phyloP scores from a whole-genome alignment of 2,329 filamentous ascomycete species.

The Chrysoporthe deuterocubensis region DNA sequence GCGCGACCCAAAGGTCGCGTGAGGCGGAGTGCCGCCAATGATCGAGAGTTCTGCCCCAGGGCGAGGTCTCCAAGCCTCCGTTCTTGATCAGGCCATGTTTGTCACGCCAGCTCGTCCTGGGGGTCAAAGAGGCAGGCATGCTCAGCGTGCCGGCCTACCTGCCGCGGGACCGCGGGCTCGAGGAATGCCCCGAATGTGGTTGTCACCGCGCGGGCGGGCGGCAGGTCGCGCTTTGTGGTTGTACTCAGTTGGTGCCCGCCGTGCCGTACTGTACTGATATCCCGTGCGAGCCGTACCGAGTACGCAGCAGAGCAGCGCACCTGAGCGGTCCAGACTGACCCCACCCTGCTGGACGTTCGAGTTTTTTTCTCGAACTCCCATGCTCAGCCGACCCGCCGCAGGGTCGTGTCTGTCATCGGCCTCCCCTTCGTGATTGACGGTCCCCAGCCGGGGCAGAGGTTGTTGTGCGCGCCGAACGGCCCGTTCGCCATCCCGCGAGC shows the following conservation, averaged over 20 bases:
- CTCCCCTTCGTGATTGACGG: background rate
- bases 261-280: background rate
- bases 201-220: background rate
- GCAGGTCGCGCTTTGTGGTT: background rate
- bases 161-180: background rate
- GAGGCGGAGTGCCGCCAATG: background rate
- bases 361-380: background rate
- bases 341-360: background rate
- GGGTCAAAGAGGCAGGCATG: background rate
- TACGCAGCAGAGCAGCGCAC: background rate
- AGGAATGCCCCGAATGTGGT: background rate
- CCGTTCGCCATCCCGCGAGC: slow-evolving; percentile 5
- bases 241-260: background rate
- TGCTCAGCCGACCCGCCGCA: background rate
- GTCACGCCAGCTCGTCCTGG: background rate
- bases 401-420: background rate
- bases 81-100: background rate
- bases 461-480: background rate
- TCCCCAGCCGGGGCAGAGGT: background rate
- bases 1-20: background rate
- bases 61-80: slow-evolving; percentile 9
- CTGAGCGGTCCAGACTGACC: background rate
- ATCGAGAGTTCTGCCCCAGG: background rate
- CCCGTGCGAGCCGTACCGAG: background rate
- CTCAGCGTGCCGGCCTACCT: background rate